These are phyloP conservation scores for Pythium periplocum DNA, from an alignment of 352 stramenopile species.

Conservation along the genomic window DNA sequence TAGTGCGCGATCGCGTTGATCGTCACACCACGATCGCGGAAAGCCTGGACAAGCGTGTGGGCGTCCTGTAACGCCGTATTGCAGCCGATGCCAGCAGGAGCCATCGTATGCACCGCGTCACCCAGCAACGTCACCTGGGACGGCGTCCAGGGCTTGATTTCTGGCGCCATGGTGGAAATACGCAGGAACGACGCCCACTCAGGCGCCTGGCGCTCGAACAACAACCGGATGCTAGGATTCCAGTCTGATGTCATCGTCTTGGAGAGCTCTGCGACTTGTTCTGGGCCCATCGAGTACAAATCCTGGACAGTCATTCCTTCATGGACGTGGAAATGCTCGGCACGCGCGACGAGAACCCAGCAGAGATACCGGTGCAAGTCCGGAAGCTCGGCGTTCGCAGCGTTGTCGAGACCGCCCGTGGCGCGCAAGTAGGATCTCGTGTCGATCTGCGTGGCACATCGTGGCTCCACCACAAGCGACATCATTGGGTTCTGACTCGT, in stretches of 20 bases:
- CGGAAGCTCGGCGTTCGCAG: neutral
- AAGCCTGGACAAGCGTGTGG: conserved; percentile 36
- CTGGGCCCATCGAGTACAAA: conserved; percentile 38
- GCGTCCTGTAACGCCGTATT: conserved; percentile 56
- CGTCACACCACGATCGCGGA: conserved; percentile 32
- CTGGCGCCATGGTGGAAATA: conserved; percentile 50
- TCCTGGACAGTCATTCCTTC: conserved; percentile 27
- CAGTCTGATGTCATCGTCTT: conserved; percentile 46
- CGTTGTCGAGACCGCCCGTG: too few species aligned
- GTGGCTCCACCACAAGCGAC: conserved; percentile 56
- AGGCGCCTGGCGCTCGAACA: conserved; percentile 26
- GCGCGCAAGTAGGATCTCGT: too few species aligned
- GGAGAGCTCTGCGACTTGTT: conserved; percentile 38
- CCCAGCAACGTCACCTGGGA: conserved; percentile 47
- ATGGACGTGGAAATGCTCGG: conserved; percentile 32
- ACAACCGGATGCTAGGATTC: conserved; percentile 32
- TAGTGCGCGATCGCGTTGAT: conserved; percentile 45
- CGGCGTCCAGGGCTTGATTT: conserved; percentile 38
- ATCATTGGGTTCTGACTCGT: conserved; percentile 37
- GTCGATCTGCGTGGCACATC: conserved; percentile 15
- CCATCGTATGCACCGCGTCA: conserved; percentile 62
- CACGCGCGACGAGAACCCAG: conserved; percentile 51
- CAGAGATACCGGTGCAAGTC: conserved; percentile 53
- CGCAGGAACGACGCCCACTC: conserved; percentile 38
- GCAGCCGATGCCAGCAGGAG: conserved; percentile 44